phyloP scores from a whole-genome alignment of 306 rosid species.

The Styphnolobium japonicum region DNA sequence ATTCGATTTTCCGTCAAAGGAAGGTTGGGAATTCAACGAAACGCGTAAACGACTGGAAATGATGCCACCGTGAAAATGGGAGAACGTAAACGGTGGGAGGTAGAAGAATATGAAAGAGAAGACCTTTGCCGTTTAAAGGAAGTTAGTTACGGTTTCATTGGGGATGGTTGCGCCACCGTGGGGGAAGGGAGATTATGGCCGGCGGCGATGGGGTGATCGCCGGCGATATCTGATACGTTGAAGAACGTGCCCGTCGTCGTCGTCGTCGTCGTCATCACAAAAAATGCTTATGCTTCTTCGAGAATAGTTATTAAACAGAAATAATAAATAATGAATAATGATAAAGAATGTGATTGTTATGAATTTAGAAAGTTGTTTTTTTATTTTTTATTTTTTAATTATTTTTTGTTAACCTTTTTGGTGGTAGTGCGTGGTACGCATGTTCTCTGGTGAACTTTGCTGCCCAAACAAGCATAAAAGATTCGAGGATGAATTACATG shows the following conservation, averaged over 20 bases:
- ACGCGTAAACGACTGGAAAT: constrained; percentile 25
- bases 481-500: neutral
- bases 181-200: constrained; percentile 8
- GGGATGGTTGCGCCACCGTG: neutral
- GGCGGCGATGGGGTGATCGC: constrained; percentile 36
- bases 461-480: neutral
- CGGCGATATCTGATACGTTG: constrained; percentile 29
- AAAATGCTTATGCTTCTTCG: neutral
- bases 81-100: constrained; percentile 21
- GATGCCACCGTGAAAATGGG: neutral
- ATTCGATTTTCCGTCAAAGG: neutral
- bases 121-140: constrained; percentile 15
- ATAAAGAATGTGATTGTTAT: constrained; percentile 25
- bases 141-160: constrained; percentile 8
- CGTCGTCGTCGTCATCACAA: constrained; percentile 26
- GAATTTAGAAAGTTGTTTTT: neutral
- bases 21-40: constrained; percentile 19
- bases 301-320: constrained; percentile 2
- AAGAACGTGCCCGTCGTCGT: constrained; percentile 27
- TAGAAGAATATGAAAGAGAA: neutral
- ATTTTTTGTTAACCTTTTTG: neutral
- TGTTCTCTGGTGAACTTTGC: neutral
- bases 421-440: neutral
- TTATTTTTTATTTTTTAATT: neutral
- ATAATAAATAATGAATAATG: neutral